These are phyloP conservation scores for Trichoderma reesei DNA, from an alignment of 495 filamentous ascomycete species.

Conservation along the genomic window DNA sequence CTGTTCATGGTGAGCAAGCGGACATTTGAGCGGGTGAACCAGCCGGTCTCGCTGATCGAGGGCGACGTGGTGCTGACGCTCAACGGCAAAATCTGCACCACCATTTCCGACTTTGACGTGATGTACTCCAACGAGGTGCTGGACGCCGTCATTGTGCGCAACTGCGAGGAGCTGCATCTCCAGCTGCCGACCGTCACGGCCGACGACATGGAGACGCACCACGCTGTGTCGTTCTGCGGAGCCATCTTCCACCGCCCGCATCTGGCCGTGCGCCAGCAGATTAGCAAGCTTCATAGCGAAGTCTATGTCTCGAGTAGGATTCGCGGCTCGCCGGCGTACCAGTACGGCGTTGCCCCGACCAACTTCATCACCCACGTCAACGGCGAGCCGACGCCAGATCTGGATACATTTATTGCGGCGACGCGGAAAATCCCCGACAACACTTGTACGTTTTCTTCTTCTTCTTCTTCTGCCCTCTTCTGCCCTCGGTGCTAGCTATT, in stretches of 20 bases:
- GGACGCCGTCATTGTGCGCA: slow-evolving; percentile 78
- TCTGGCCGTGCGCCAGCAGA: slow-evolving; percentile 94
- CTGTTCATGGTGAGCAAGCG: slow-evolving; percentile 96
- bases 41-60: slow-evolving; percentile 68
- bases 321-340: slow-evolving; percentile 77
- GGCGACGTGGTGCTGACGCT: slow-evolving; percentile 89
- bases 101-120: slow-evolving; percentile 83
- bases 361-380: slow-evolving; percentile 98
- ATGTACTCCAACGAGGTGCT: slow-evolving; percentile 88
- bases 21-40: slow-evolving; percentile 49
- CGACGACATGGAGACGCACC: slow-evolving; percentile 83
- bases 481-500: too few species aligned
- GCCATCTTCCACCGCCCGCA: slow-evolving; percentile 89
- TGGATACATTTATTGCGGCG: slow-evolving; percentile 68
- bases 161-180: slow-evolving; percentile 66
- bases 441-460: slow-evolving; percentile 48
- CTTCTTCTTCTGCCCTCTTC: not conserved
- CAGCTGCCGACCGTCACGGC: slow-evolving; percentile 80
- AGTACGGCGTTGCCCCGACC: slow-evolving; percentile 87
- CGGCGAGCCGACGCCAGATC: slow-evolving; percentile 67
- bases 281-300: slow-evolving; percentile 89
- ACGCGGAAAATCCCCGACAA: slow-evolving; percentile 87
- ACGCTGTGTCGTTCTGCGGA: slow-evolving; percentile 88
- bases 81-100: slow-evolving; percentile 85
- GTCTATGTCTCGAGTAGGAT: slow-evolving; percentile 89